Evolutionary conservation across 139 green algal genomes (phyloP), one percentile per base, ranked within the genome.

Genomic region (Zygnema circumcarinatum): DNA sequence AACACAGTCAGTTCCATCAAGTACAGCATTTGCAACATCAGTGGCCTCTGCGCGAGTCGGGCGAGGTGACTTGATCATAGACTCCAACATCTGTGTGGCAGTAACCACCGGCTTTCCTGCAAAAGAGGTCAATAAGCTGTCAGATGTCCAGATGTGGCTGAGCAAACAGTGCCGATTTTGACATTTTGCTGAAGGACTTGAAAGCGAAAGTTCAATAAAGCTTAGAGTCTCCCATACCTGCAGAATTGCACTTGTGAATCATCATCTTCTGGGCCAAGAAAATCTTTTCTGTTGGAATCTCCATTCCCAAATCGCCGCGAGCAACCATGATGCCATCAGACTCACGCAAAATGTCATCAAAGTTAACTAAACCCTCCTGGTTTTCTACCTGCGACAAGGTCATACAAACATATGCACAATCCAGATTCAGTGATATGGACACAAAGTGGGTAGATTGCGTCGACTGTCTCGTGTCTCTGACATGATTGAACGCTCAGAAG

Each of bases 201-300:
- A n/a, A n/a, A n/a, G n/a, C n/a, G n/a, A n/a, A n/a, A n/a, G n/a
- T n/a, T n/a, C n/a, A n/a, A n/a, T n/a, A n/a, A n/a, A n/a, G n/a
- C n/a, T n/a, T n/a, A n/a, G n/a, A n/a, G n/a, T n/a, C n/a, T n/a
- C n/a, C n/a, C n/a, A n/a, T 93, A 67, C 87, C 87, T 67, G 78
- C 87, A 36, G 47, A 31, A 84, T 94, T 94, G 81, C 92, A 94
- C 40, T 89, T 81, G 73, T 92, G 84, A 79, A 93, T 94, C 91
- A 94, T 94, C 76, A 90, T 84, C 93, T 99, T 99, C 92, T 99
- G 96, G 2, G 95, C 96, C 80, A 99, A 93, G 92, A 99, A 99
- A 87, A 99, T 98, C 53, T 92, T 99, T 86, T 99, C 96, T 0
- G 97, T 98, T 68, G 97, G 97, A 92, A 99, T 99, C 92, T 99